phyloP scores from a whole-genome alignment of 768 basidiomycete species.

The Amanita exitialis region DNA sequence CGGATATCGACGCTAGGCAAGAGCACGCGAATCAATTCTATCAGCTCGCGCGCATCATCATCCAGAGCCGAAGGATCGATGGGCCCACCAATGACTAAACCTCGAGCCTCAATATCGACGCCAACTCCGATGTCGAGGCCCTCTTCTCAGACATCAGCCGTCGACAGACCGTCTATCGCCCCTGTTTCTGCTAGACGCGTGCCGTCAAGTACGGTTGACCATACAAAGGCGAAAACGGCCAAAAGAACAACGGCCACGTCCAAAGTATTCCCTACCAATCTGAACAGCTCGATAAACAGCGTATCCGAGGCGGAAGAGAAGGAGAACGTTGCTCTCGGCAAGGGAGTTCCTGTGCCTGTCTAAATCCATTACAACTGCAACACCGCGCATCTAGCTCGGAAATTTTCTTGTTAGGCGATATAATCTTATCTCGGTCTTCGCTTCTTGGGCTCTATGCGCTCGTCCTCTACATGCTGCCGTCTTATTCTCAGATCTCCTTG shows the following conservation, averaged over 20 bases:
- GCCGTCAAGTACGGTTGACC: constrained; percentile 16
- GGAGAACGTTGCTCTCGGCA: constrained; percentile 39
- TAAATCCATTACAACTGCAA: constrained; percentile 12
- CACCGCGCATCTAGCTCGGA: not conserved
- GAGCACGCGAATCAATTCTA: constrained; percentile 37
- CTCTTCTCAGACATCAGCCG: constrained; percentile 29
- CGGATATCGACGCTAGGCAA: constrained; percentile 35
- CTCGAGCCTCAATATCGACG: constrained; percentile 24
- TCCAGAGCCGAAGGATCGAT: constrained; percentile 30
- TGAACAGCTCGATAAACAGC: constrained; percentile 15
- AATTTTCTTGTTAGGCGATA: not conserved
- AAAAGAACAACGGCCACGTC: constrained; percentile 18
- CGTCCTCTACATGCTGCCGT: not conserved
- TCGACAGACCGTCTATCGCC: constrained; percentile 18
- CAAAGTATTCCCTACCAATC: constrained; percentile 21
- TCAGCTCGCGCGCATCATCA: constrained; percentile 16
- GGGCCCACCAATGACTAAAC: constrained; percentile 34
- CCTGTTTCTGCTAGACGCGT: constrained; percentile 24
- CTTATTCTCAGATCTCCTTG: not conserved
- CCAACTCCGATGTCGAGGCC: constrained; percentile 20
- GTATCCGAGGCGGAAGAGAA: constrained; percentile 42
- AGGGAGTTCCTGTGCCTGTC: constrained; percentile 24
- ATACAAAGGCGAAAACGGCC: constrained; percentile 19
- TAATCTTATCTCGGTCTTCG: not conserved
- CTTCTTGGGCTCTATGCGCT: not conserved